Evolutionary conservation across 495 filamentous ascomycete genomes (phyloP).

Genomic region (Acidiella bohemica): DNA sequence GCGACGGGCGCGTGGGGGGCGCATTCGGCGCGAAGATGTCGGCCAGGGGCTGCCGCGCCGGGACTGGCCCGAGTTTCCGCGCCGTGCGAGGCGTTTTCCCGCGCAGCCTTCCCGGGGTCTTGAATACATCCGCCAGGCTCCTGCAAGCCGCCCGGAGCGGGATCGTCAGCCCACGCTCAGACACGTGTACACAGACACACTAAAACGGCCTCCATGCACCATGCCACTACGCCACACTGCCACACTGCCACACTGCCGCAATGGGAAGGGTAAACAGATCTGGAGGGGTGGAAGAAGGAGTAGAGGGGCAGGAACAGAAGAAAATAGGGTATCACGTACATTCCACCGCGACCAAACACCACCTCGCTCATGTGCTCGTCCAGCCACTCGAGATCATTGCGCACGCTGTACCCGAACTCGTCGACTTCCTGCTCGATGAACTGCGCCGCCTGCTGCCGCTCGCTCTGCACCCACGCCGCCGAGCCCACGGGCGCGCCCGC

Average conservation of each 20-base stretch:
- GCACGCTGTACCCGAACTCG: slow-evolving; percentile 14
- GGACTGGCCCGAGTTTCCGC: slow-evolving; percentile 48
- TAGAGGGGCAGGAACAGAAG: too few relatives aligned
- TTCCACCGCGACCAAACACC: slow-evolving; percentile 58
- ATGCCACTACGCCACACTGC: too few relatives aligned
- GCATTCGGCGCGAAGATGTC: slow-evolving; percentile 59
- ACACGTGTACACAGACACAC: too few relatives aligned
- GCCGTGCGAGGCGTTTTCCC: slow-evolving; percentile 84
- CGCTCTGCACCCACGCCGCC: slow-evolving; percentile 51
- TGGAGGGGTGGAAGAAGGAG: too few relatives aligned
- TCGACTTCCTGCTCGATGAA: slow-evolving; percentile 53
- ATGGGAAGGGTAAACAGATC: too few relatives aligned
- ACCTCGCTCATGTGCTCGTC: slow-evolving; percentile 24
- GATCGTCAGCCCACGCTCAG: too few relatives aligned
- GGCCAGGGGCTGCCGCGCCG: slow-evolving; percentile 66
- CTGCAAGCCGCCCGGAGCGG: too few relatives aligned
- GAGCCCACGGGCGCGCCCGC: slow-evolving; percentile 43
- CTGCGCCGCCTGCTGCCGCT: slow-evolving; percentile 49
- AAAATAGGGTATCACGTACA: too few relatives aligned
- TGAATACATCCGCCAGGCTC: slow-evolving; percentile 84
- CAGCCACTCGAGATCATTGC: slow-evolving; percentile 21
- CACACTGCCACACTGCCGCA: too few relatives aligned
- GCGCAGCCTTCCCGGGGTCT: slow-evolving; percentile 85
- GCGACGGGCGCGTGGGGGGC: slow-evolving; percentile 1
- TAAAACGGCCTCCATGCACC: too few relatives aligned